Evolutionary conservation across 31 red algal species (phyloP).

Genomic region (Bonnemaisonia californica): DNA sequence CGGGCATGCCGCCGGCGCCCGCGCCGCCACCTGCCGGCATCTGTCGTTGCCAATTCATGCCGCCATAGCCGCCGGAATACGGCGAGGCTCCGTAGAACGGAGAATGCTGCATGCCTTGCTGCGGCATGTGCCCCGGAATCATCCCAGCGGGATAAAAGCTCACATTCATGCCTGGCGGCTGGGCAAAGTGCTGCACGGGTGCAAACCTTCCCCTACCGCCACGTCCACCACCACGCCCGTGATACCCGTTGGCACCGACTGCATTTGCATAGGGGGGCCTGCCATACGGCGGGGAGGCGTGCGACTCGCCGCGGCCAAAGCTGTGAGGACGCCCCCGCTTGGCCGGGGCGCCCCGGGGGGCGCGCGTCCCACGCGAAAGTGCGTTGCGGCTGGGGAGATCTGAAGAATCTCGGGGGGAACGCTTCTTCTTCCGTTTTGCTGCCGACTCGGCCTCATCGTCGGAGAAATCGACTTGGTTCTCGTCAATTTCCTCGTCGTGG

Average conservation of each 20-base stretch:
- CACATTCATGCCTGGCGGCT: background rate
- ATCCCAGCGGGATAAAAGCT: background rate
- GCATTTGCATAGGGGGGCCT: background rate
- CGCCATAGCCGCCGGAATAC: background rate
- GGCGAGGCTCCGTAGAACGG: background rate
- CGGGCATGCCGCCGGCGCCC: background rate
- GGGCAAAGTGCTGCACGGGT: background rate
- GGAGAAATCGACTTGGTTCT: conserved; percentile 29
- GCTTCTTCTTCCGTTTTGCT: conserved; percentile 26
- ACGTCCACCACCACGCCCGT: background rate
- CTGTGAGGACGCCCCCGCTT: background rate
- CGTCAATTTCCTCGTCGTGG: conserved; percentile 48
- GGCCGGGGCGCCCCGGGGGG: background rate
- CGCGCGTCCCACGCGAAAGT: background rate
- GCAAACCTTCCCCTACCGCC: background rate
- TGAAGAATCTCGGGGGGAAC: background rate
- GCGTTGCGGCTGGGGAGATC: background rate
- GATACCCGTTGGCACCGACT: background rate
- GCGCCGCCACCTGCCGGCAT: background rate
- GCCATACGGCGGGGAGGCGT: background rate
- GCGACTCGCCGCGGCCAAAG: background rate
- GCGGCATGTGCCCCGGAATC: background rate
- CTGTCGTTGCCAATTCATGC: background rate
- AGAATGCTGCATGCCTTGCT: background rate
- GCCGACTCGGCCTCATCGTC: conserved; percentile 50